Evolutionary conservation across 129 eudicot genomes (phyloP), one percentile per base, ranked within the genome.

Genomic region (Kitagawia praeruptora): DNA sequence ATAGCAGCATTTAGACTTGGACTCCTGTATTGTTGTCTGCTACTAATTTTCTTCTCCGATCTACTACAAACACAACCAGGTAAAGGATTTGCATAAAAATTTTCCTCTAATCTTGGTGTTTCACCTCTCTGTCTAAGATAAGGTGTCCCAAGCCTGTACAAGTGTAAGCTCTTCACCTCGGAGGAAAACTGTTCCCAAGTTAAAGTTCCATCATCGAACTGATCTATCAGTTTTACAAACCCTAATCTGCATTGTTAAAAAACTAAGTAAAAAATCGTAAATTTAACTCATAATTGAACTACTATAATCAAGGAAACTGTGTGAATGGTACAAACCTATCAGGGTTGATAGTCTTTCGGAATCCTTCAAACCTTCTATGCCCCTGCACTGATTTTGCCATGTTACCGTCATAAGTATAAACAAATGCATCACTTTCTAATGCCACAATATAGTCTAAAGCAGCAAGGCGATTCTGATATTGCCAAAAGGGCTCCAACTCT

Each of bases 341-440:
- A 5, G 99, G 99, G 83, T 87, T 90, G 25, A 95, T 92, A 3
- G 99, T 95, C 89, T 91, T 90, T 31, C 84, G 85, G 27, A 95
- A 92, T 8, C 99, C 99, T 87, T 92, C 89, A 77, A 92, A 95
- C 78, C 82, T 81, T 80, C 99, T 82, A 78, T 95, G 99, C 19
- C 99, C 99, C 78, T 90, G 96, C 70, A 95, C 97, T 16, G 93
- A 96, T 85, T 95, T 95, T 0, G 99, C 99, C 99, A 95, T 92
- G 83, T 95, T 92, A 28, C 99, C 99, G 25, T 95, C 97, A 41
- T 95, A 95, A 1, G 99, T 95, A 45, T 95, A 92, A 47, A 87
- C 88, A 82, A 95, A 95, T 23, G 83, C 94, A 80, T 95, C 96
- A 51, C 99, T 92, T 74, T 90, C 94, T 14, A 95, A 88, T 37